Evolutionary conservation across 140 eudicot species (phyloP).

Genomic region (Stevia rebaudiana): DNA sequence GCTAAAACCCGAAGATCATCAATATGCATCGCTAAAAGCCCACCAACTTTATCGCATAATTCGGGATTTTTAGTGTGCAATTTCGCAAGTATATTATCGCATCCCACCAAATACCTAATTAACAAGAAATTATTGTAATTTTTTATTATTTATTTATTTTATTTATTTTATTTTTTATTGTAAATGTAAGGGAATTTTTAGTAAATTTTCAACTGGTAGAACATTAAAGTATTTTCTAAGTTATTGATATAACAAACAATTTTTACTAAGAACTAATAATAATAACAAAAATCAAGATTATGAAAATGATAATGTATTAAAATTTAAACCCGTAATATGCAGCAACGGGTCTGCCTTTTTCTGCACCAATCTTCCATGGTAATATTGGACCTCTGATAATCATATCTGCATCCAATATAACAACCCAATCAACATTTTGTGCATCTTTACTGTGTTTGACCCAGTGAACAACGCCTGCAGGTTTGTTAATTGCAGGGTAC

Average conservation of each 20-base stretch:
- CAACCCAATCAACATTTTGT: conserved; percentile 96
- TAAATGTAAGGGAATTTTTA: background rate
- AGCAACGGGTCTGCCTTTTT: conserved; percentile 94
- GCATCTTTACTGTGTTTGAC: conserved; percentile 82
- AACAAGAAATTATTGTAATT: conserved; percentile 12
- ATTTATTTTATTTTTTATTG: too few relatives aligned
- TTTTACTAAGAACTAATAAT: background rate
- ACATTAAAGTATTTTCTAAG: background rate
- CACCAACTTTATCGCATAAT: conserved; percentile 96
- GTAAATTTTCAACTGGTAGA: background rate
- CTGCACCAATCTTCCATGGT: conserved; percentile 96
- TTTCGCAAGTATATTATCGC: conserved; percentile 80
- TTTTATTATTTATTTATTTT: too few relatives aligned
- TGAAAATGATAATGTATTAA: conserved; percentile 4
- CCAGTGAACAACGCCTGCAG: conserved; percentile 95
- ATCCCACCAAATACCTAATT: conserved; percentile 82
- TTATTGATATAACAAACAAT: background rate
- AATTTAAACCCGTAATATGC: conserved; percentile 83
- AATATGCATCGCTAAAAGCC: conserved; percentile 89
- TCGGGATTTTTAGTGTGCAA: conserved; percentile 89
- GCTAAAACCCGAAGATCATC: conserved; percentile 96
- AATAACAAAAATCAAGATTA: background rate
- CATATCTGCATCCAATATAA: conserved; percentile 87
- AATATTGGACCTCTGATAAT: conserved; percentile 88
- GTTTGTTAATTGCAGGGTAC: conserved; percentile 97